Evolutionary conservation across 768 basidiomycete species (phyloP).

Genomic region (Suillus decipiens): DNA sequence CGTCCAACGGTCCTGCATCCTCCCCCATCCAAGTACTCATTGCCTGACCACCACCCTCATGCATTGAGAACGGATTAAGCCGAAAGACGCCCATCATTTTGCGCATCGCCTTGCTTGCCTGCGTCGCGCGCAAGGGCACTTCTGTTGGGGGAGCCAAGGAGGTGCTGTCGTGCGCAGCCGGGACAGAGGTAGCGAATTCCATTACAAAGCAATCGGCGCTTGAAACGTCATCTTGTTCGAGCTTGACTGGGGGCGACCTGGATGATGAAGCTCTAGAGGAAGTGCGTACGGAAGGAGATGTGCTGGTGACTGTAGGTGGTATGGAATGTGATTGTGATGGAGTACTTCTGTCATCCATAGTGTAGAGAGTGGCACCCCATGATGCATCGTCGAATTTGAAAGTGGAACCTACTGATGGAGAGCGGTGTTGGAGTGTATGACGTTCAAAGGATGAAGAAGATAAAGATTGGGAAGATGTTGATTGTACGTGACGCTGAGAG

Average conservation of each 20-base stretch:
- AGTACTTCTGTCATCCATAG: constrained; percentile 34
- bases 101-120: constrained; percentile 70
- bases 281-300: constrained; percentile 37
- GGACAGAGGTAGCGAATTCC: constrained; percentile 33
- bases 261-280: constrained; percentile 35
- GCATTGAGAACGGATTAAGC: constrained; percentile 74
- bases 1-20: constrained; percentile 58
- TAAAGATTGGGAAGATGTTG: constrained; percentile 19
- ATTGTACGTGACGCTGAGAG: constrained; percentile 22
- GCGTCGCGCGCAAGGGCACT: constrained; percentile 75
- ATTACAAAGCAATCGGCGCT: constrained; percentile 35
- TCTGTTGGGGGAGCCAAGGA: constrained; percentile 57
- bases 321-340: constrained; percentile 37
- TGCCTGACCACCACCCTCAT: constrained; percentile 48
- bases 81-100: constrained; percentile 79
- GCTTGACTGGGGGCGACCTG: constrained; percentile 31
- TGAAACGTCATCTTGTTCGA: constrained; percentile 31
- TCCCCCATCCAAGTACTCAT: constrained; percentile 46
- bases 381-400: constrained; percentile 28
- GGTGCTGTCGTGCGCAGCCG: constrained; percentile 35
- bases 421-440: constrained; percentile 13
- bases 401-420: constrained; percentile 17
- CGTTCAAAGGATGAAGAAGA: constrained; percentile 20
- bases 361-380: constrained; percentile 34
- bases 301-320: constrained; percentile 32